Percentiles rank a stretch among this genome's conserved stretches.
Conservation (phyloP, 169 alveolate genomes). For the Eimeria acervulina region DNA sequence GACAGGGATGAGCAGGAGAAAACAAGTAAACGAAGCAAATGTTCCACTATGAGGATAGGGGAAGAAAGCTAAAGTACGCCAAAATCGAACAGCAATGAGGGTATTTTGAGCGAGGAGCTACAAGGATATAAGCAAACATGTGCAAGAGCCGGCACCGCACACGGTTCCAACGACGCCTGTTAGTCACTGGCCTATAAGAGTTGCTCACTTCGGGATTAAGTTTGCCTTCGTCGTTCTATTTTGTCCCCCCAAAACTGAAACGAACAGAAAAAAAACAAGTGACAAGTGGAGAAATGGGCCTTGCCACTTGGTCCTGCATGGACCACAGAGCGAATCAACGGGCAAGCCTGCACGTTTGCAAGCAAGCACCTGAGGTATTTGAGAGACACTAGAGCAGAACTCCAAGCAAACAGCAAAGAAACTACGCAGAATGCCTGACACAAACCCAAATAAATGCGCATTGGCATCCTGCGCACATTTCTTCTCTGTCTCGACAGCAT, state of each 20-base stretch:
- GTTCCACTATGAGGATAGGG: background rate
- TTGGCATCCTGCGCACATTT: constrained; percentile 48
- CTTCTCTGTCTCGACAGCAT: constrained; percentile 84
- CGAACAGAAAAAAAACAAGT: background rate
- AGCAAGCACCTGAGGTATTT: background rate
- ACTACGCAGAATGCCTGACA: background rate
- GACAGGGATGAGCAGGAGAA: no score
- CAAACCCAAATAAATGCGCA: background rate
- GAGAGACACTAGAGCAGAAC: background rate
- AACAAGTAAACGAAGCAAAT: background rate
- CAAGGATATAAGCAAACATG: background rate
- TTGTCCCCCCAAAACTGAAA: constrained; percentile 72
- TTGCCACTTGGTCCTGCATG: background rate
- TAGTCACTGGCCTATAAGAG: background rate
- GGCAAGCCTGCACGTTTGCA: background rate
- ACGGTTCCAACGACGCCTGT: background rate
- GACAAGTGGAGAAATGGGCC: background rate
- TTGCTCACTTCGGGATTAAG: constrained; percentile 80
- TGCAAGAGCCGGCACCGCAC: background rate
- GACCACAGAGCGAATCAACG: background rate
- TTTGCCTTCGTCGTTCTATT: constrained; percentile 68
- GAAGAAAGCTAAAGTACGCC: background rate
- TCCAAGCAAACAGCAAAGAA: background rate
- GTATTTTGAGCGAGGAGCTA: background rate
- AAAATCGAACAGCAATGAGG: background rate